phyloP scores from a whole-genome alignment of 2,329 filamentous ascomycete genomes.

The Zymoseptoria pseudotritici region DNA sequence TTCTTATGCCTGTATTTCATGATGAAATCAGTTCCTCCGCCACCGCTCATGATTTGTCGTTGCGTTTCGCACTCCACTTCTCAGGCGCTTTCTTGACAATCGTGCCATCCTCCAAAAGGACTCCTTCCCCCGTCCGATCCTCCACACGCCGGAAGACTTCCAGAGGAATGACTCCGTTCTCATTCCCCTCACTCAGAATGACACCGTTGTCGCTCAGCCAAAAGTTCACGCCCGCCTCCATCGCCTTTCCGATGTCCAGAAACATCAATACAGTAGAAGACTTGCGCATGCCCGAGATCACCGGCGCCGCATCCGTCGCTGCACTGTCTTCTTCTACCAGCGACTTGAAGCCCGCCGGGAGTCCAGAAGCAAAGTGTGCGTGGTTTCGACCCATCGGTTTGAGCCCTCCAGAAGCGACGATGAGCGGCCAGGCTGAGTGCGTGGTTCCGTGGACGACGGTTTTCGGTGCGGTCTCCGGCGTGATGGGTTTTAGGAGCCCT shows the following conservation, averaged over 20 bases:
- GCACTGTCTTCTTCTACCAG: conserved; percentile 21
- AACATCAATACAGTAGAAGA: conserved; percentile 61
- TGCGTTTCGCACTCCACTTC: conserved; percentile 37
- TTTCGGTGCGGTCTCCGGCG: conserved; percentile 28
- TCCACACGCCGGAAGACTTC: conserved; percentile 66
- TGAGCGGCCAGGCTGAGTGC: conserved; percentile 68
- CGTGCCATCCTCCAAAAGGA: conserved; percentile 65
- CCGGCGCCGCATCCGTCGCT: conserved; percentile 46
- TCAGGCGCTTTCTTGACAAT: conserved; percentile 60
- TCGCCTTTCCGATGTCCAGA: conserved; percentile 70
- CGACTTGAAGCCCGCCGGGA: conserved; percentile 46
- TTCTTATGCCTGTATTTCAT: background rate
- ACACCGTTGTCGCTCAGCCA: conserved; percentile 47
- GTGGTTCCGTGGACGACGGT: conserved; percentile 81
- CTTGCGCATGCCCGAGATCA: conserved; percentile 47
- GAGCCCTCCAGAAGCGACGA: conserved; percentile 69
- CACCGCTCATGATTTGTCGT: conserved; percentile 29
- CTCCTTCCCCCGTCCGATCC: conserved; percentile 51
- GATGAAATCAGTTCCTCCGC: conserved; percentile 1
- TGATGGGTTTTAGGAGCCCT: conserved; percentile 62
- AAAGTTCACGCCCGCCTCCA: conserved; percentile 61
- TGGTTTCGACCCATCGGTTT: conserved; percentile 77
- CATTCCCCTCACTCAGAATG: conserved; percentile 42
- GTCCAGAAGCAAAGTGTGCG: conserved; percentile 77
- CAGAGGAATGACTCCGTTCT: conserved; percentile 54